A percentile compares a stretch with the other conserved stretches of the same genome.
These are phyloP conservation scores for Voacanga thouarsii DNA, from an alignment of 257 asterid species.

Conservation along the genomic window DNA sequence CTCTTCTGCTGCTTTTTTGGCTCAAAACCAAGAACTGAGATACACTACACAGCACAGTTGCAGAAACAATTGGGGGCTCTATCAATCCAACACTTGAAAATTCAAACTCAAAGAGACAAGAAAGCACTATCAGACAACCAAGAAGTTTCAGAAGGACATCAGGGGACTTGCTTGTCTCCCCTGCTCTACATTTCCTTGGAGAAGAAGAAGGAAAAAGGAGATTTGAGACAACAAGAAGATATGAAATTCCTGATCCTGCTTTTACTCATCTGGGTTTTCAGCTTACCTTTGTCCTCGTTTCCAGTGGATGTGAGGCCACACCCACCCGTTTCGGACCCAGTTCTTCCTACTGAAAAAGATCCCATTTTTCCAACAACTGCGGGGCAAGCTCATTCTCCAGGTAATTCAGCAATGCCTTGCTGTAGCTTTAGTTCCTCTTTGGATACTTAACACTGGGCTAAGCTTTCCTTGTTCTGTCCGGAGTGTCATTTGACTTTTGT, in stretches of 20 bases:
- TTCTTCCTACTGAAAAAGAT: constrained; percentile 76
- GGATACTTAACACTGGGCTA: constrained; percentile 16
- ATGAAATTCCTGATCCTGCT: constrained; percentile 44
- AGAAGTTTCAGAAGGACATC: constrained; percentile 14
- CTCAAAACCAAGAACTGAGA: constrained; percentile 19
- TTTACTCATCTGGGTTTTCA: constrained; percentile 47
- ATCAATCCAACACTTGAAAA: constrained; percentile 15
- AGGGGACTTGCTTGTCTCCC: neutral
- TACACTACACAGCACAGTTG: neutral
- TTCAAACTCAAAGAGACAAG: constrained; percentile 20
- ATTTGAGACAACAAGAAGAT: constrained; percentile 1
- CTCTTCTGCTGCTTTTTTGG: constrained; percentile 28
- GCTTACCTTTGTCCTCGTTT: constrained; percentile 40
- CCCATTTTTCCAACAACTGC: constrained; percentile 62
- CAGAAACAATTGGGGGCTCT: constrained; percentile 4
- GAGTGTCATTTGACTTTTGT: neutral
- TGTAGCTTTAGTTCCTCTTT: constrained; percentile 4
- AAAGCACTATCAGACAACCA: constrained; percentile 12
- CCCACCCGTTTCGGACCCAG: constrained; percentile 83
- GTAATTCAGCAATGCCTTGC: constrained; percentile 33
- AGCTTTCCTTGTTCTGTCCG: constrained; percentile 3
- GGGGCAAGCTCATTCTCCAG: constrained; percentile 63
- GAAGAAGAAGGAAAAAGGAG: neutral
- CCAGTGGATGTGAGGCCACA: constrained; percentile 63
- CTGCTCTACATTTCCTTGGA: neutral